Percentiles rank a stretch among this genome's conserved stretches.
These are phyloP conservation scores for Ascochyta viciae-villosae DNA, from an alignment of 2,329 filamentous ascomycete species.

Conservation along the genomic window DNA sequence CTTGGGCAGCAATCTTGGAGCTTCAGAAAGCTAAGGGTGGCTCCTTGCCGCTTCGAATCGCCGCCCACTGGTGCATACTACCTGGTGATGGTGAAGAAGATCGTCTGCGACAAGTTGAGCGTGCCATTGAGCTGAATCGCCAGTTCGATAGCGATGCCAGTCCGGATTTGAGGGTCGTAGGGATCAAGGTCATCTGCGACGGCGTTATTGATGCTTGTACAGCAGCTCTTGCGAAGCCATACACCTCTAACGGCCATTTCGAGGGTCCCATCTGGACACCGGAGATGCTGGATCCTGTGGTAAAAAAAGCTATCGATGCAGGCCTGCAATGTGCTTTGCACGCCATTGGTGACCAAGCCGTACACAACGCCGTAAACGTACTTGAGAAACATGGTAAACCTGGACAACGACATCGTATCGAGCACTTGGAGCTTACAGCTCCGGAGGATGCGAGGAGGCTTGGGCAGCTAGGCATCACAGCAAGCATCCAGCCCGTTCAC, in stretches of 20 bases:
- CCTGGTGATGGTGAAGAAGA: slow-evolving; percentile 56
- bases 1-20: slow-evolving; percentile 59
- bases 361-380: slow-evolving; percentile 64
- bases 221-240: slow-evolving; percentile 66
- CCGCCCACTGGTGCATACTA: slow-evolving; percentile 64
- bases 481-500: slow-evolving; percentile 92
- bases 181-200: slow-evolving; percentile 71
- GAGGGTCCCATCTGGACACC: slow-evolving; percentile 63
- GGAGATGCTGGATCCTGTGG: slow-evolving; percentile 60
- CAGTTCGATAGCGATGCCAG: slow-evolving; percentile 55
- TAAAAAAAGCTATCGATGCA: slow-evolving; percentile 60
- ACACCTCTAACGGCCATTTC: slow-evolving; percentile 56
- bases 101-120: slow-evolving; percentile 59
- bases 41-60: slow-evolving; percentile 56
- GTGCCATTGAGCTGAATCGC: slow-evolving; percentile 57
- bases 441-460: slow-evolving; percentile 63
- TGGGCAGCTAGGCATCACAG: slow-evolving; percentile 71
- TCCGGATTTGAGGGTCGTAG: slow-evolving; percentile 61
- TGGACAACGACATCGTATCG: slow-evolving; percentile 65
- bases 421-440: slow-evolving; percentile 68
- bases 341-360: slow-evolving; percentile 69
- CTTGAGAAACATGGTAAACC: slow-evolving; percentile 55
- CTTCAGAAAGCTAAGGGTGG: slow-evolving; percentile 44
- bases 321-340: slow-evolving; percentile 69
- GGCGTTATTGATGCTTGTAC: slow-evolving; percentile 72